Percentiles rank a stretch among this genome's conserved stretches.
Evolutionary conservation across 805 yeast genomes (phyloP).

Genomic region (Nakazawaea siamensis): DNA sequence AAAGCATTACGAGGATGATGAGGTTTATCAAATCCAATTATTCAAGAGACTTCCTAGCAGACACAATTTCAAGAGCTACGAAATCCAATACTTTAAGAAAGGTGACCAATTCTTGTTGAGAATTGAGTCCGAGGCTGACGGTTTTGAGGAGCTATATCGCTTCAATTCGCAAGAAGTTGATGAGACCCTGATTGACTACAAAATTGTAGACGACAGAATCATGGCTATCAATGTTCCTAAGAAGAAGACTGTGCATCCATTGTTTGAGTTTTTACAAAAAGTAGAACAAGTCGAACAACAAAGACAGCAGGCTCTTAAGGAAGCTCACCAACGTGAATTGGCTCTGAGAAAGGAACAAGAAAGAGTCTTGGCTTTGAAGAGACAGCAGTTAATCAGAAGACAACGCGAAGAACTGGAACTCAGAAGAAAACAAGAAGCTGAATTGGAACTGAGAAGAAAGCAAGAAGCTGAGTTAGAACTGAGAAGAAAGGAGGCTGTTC

Average conservation of each 20-base stretch:
- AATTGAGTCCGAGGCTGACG: conserved; percentile 5
- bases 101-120: conserved; percentile 1
- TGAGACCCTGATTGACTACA: conserved; percentile 3
- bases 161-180: conserved; percentile 4
- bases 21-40: conserved; percentile 5
- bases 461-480: not conserved
- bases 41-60: conserved; percentile 1
- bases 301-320: not conserved
- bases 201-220: not conserved
- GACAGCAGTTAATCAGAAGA: too few relatives aligned
- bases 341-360: not conserved
- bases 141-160: conserved; percentile 1
- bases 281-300: conserved; percentile 1
- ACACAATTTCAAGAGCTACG: conserved; percentile 7
- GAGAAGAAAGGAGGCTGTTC: not conserved
- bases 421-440: not conserved
- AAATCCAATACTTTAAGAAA: conserved; percentile 8
- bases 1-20: conserved; percentile 4
- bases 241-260: not conserved
- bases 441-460: not conserved
- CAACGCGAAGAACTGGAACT: not conserved
- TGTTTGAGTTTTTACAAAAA: not conserved
- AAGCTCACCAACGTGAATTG: not conserved
- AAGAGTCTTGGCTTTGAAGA: not conserved
- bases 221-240: conserved; percentile 7